Conservation (phyloP, 1,284 basidiomycete genomes). For the Gymnopus androsaceus region DNA sequence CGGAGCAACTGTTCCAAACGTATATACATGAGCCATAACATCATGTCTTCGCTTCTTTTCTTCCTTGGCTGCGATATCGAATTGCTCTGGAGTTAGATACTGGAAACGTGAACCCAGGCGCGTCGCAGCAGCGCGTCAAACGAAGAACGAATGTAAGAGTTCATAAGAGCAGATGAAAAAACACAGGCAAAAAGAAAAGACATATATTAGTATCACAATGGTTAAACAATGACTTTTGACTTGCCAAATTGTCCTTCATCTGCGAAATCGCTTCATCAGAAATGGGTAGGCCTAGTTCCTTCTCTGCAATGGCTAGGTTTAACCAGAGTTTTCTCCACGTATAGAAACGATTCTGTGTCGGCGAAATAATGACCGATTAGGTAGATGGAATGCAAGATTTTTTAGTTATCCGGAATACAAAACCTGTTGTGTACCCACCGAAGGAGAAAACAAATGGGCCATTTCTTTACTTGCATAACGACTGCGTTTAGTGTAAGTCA, state of each 20-base stretch:
- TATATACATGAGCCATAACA: conserved; percentile 99
- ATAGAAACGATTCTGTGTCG: conserved; percentile 82
- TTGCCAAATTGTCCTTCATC: conserved; percentile 89
- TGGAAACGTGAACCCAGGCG: conserved; percentile 32
- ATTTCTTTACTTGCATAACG: conserved; percentile 99
- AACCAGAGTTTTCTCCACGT: conserved; percentile 99
- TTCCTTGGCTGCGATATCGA: conserved; percentile 89
- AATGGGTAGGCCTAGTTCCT: conserved; percentile 92
- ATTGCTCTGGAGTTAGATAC: conserved; percentile 88
- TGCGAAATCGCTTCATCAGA: conserved; percentile 90
- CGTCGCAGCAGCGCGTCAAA: background rate
- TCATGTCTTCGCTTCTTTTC: conserved; percentile 99
- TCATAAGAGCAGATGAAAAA: background rate
- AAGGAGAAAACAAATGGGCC: conserved; percentile 92
- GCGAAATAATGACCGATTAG: no score
- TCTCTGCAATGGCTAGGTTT: conserved; percentile 94
- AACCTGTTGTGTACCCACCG: no score
- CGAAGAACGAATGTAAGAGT: background rate
- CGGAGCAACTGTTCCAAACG: conserved; percentile 92
- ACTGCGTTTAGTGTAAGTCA: conserved; percentile 50
- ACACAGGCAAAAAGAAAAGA: background rate
- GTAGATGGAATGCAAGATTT: no score
- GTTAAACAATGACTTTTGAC: conserved; percentile 25
- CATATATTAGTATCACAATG: background rate
- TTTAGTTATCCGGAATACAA: no score